Base-by-base conservation (phyloP, 805 yeast species). In the Candida suzukii region DNA sequence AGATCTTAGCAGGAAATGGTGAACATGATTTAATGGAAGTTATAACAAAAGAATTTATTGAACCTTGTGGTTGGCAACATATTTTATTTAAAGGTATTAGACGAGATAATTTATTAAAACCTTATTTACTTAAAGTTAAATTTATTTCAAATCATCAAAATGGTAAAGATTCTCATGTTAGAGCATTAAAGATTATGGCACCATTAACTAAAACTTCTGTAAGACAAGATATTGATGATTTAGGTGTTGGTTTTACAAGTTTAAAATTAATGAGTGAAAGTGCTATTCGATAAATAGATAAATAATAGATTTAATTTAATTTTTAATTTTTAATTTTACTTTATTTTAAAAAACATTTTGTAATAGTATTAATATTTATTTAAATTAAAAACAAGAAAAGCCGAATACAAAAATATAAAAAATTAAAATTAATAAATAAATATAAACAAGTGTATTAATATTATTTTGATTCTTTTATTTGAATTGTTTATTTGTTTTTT, bases 91-190 rank as follows among this genome's bases (percentile, higher is more conserved):
- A 73, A 39, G 74, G 76, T 1, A 68, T 73, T 3, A 59, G 84
- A 30, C 59, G 63, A 11, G 80, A 74, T 41, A 75, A 76, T 3
- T 72, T 78, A 1, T 60, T 88, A 37, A 79, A 83, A 50, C 77
- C 93, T 40, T 83, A 79, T 51, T 64, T 80, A 46, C 61, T 88
- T 12, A 73, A 84, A 45, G 49, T 88, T 14, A 56, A 72, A n/a
- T 69, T 88, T 6, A 56, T 75, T 9, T 74, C 85, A 1, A 93
- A 95, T 52, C 96, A 88, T 52, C 97, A 90, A 56, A 88, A 87
- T 55, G 99, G 99, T 36, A 93, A 91, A 55, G 99, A 93, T 58
- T 82, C 96, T 1, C 98, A 88, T 58, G 67, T 93, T 11, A 63
- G 99, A 37, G 83, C 88, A 0, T 68, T 90, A 16, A 76, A 78